Base-by-base conservation (phyloP, 1,284 basidiomycete species). In the Naganishia albida region DNA sequence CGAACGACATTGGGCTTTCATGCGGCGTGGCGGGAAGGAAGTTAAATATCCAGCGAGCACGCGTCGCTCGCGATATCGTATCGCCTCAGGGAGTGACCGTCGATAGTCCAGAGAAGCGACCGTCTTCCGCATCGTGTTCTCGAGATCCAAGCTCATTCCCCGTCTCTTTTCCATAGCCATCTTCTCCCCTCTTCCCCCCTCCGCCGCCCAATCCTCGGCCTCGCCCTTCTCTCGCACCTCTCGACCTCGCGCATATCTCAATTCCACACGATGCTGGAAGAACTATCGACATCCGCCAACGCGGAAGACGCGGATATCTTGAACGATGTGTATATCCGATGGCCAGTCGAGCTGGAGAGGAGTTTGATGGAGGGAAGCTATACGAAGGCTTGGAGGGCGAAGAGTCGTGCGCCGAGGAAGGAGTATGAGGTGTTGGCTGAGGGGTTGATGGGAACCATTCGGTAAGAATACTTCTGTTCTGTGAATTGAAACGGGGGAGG, bases 341-440 rank as follows among this genome's bases (percentile, higher is more conserved):
- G 93, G 76, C 90, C 91, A 1, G 88, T 93, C 65, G 91, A 93
- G 75, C 84, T 93, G 76, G 96, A 99, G 78, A 84, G 91, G 56
- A 98, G 94, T 91, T 84, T 99, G 66, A 99, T 99, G 95, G 96
- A 99, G 78, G 95, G 95, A 42, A 90, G 89, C 73, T 99, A 99
- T 78, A 93, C 91, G 78, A 96, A 97, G 78, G 94, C 99, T 3
- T 99, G 95, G 92, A 87, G 90, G 70, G 93, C 94, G 48, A 85
- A 93, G 70, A 88, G 91, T 70, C 87, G 93, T 72, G 91, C 78
- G 1, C 77, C 77, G 16, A 70, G 79, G 59, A 74, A 77, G 67
- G 78, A 80, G 55, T 77, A 78, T 66, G 72, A 73, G 10, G 78
- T 77, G 34, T 66, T 80, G 34, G 70, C 79, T 0, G 78, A 78